Evolutionary conservation across 2,329 filamentous ascomycete genomes (phyloP).

Genomic region (Torrubiella hemipterigena): DNA sequence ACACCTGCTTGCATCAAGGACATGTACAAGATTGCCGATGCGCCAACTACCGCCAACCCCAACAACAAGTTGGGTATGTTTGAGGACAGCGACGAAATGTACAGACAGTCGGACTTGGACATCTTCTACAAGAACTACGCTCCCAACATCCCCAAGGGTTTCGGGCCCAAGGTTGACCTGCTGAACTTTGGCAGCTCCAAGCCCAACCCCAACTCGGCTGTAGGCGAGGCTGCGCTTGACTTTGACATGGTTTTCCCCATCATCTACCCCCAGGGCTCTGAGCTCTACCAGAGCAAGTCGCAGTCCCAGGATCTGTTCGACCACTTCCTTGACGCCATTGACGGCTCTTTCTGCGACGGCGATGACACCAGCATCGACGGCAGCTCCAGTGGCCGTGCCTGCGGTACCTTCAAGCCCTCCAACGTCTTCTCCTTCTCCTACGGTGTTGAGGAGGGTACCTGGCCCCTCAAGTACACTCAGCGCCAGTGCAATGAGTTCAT

Average conservation of each 20-base stretch:
- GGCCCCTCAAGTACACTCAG: conserved; percentile 30
- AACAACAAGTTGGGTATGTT: conserved; percentile 37
- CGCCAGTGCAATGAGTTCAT: conserved; percentile 29
- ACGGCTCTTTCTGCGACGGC: conserved; percentile 41
- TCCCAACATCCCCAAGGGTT: conserved; percentile 6
- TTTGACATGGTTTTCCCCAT: conserved; percentile 35
- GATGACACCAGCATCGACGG: conserved; percentile 30
- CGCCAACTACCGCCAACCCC: conserved; percentile 16
- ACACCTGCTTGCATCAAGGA: conserved; percentile 42
- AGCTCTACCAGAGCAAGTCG: conserved; percentile 36
- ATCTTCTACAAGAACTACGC: conserved; percentile 32
- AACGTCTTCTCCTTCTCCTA: conserved; percentile 29
- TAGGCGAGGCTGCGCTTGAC: conserved; percentile 32
- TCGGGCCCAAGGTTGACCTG: conserved; percentile 6
- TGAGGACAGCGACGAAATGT: conserved; percentile 38
- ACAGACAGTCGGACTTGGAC: conserved; percentile 34
- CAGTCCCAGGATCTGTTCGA: conserved; percentile 26
- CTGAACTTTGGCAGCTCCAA: conserved; percentile 7
- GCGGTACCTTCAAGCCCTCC: conserved; percentile 10
- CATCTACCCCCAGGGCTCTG: conserved; percentile 36
- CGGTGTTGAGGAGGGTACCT: conserved; percentile 32
- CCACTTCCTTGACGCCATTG: conserved; percentile 38
- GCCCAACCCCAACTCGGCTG: conserved; percentile 9
- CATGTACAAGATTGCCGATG: conserved; percentile 26
- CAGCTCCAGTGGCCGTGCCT: conserved; percentile 30